Base-by-base conservation (phyloP, 805 yeast genomes). In the Cyberlindnera amylophila region DNA sequence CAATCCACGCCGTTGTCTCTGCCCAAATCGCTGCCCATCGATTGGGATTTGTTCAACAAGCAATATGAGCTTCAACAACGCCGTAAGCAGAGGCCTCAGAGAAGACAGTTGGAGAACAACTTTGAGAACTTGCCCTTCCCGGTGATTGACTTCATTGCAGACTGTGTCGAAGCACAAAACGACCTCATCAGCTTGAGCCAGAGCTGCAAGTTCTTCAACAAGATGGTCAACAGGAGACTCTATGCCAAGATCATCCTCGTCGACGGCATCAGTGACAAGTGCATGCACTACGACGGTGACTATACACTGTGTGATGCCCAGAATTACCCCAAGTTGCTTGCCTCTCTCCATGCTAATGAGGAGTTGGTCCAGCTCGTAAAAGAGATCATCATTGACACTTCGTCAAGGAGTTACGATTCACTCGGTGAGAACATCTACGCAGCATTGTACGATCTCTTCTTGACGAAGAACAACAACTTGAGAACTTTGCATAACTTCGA, bases 61-160 rank as follows among this genome's bases (percentile, higher is more conserved):
- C 61, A 58, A 34, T 58, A 48, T 24, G 42, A 45, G 16, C 33
- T 56, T 32, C 52, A 56, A 18, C 58, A 56, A 32, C 52, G 42
- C 17, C 28, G 46, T 4, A 39, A 39, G 34, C 44, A 33, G 26
- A 45, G 54, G 7, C 34, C 39, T 32, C 40, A 39, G 16, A 27
- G 41, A 9, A 41, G 32, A 36, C 35, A 37, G 21, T 9, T 39
- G 39, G 45, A 50, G 39, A 52, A 55, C 36, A 52, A 50, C 36
- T 55, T 58, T 45, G 59, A 58, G 39, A 54, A 57, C 44, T 40
- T 58, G 36, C 62, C 62, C 3, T 58, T 39, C 39, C 59, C 50
- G 21, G 53, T 58, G 18, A 57, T 58, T 15, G 58, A 55, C 36
- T 55, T 58, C 38, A 57, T 58, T 19, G 42, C 58, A 1, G 54